These are phyloP conservation scores for Phytophthora foliorum DNA, from an alignment of 352 stramenopile species.

Conservation along the genomic window DNA sequence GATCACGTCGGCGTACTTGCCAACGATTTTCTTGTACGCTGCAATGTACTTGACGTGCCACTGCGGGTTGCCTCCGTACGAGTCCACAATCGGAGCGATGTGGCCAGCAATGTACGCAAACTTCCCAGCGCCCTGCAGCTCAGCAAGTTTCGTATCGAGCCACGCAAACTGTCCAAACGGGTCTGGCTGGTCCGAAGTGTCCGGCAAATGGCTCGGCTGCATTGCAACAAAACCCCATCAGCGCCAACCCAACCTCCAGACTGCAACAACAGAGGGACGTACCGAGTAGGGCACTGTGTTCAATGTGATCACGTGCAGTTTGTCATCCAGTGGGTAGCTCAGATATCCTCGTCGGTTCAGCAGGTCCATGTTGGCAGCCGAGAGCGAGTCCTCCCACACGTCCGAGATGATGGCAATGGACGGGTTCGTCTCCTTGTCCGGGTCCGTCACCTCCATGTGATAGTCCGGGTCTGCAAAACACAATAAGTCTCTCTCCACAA, in stretches of 20 bases:
- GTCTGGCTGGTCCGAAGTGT: slow-evolving; percentile 77
- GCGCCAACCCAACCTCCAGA: neutral
- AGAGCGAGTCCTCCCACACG: slow-evolving; percentile 73
- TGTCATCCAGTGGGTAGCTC: slow-evolving; percentile 68
- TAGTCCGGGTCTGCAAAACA: slow-evolving; percentile 76
- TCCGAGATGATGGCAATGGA: slow-evolving; percentile 71
- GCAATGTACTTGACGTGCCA: slow-evolving; percentile 91
- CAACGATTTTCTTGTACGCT: slow-evolving; percentile 85
- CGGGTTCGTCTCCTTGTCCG: slow-evolving; percentile 58
- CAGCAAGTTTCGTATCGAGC: slow-evolving; percentile 80
- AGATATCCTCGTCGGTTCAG: slow-evolving; percentile 79
- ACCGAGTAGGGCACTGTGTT: slow-evolving; percentile 92
- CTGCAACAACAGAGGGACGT: neutral
- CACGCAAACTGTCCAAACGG: slow-evolving; percentile 94
- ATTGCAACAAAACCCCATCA: slow-evolving; percentile 18
- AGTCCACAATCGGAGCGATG: slow-evolving; percentile 93
- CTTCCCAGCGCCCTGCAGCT: slow-evolving; percentile 56
- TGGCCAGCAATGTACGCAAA: slow-evolving; percentile 92
- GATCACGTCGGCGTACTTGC: slow-evolving; percentile 73
- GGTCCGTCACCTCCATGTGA: slow-evolving; percentile 84
- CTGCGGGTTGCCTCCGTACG: slow-evolving; percentile 88
- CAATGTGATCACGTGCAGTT: slow-evolving; percentile 77
- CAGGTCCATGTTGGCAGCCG: slow-evolving; percentile 57
- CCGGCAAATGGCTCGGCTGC: slow-evolving; percentile 79
- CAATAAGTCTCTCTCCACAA: slow-evolving; percentile 8